Percentiles rank a stretch among this genome's conserved stretches.
These are phyloP conservation scores for Rhinocladiella mackenziei DNA, from an alignment of 2,329 filamentous ascomycete genomes.

Conservation along the genomic window DNA sequence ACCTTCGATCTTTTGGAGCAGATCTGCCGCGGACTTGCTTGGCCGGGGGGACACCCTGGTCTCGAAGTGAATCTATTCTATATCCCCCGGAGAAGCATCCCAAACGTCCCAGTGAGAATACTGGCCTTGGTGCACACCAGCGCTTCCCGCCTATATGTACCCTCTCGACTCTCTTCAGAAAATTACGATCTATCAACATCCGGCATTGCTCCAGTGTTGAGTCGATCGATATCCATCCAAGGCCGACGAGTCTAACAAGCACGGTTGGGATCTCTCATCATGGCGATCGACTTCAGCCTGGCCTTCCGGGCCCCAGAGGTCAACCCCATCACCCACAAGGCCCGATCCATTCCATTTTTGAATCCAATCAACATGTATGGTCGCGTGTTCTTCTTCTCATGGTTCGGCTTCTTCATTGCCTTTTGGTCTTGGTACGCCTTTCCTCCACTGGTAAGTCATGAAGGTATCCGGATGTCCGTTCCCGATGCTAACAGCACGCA, in stretches of 20 bases:
- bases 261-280: constrained; percentile 1
- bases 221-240: not conserved
- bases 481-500: constrained; percentile 34
- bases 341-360: constrained; percentile 70
- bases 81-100: constrained; percentile 27
- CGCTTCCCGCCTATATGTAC: constrained; percentile 7
- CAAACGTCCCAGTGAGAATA: not conserved
- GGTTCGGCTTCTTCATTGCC: constrained; percentile 78
- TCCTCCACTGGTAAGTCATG: constrained; percentile 65
- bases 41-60: constrained; percentile 6
- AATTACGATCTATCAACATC: not conserved
- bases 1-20: constrained; percentile 11
- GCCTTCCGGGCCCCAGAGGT: constrained; percentile 57
- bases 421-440: constrained; percentile 93
- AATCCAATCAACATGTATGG: constrained; percentile 78
- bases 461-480: constrained; percentile 6
- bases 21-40: constrained; percentile 26
- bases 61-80: constrained; percentile 5
- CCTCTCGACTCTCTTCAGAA: not conserved
- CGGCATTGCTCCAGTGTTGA: not conserved
- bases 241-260: too few relatives aligned
- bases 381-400: constrained; percentile 84
- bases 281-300: constrained; percentile 14
- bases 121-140: not conserved
- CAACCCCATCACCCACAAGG: constrained; percentile 82